A percentile compares a stretch with the other conserved stretches of the same genome.
These are phyloP conservation scores for Gloeopeniophorella convolvens DNA, from an alignment of 768 basidiomycete species.

Conservation along the genomic window DNA sequence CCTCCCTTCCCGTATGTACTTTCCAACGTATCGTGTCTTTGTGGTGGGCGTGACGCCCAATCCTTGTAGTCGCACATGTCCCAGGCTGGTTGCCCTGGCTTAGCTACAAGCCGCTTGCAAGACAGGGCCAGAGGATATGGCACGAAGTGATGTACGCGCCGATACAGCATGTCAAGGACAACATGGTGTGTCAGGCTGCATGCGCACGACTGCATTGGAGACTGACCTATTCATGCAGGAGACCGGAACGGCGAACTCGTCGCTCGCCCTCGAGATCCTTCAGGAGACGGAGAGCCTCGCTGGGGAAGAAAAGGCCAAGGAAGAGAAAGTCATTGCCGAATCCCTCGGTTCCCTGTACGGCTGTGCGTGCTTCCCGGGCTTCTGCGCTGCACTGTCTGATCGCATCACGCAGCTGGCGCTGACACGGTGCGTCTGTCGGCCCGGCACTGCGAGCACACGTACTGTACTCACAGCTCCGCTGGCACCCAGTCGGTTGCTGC, in stretches of 20 bases:
- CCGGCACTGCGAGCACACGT: no score
- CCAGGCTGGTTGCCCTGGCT: conserved; percentile 10
- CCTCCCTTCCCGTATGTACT: background rate
- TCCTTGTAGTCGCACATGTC: background rate
- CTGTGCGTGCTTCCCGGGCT: background rate
- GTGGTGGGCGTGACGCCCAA: no score
- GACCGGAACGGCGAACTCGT: conserved; percentile 7
- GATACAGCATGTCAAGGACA: background rate
- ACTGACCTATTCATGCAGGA: no score
- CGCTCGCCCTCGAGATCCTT: conserved; percentile 4
- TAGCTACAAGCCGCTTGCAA: conserved; percentile 5
- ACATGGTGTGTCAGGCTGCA: background rate
- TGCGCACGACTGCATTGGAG: background rate
- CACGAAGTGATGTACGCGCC: background rate
- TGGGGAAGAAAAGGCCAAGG: background rate
- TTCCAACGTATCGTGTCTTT: no score
- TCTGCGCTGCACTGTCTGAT: no score
- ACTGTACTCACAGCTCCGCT: no score
- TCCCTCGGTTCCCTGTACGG: background rate
- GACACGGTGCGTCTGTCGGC: no score
- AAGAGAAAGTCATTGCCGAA: background rate
- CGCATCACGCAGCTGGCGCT: no score
- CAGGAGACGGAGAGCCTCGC: background rate
- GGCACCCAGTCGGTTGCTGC: background rate
- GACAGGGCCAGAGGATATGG: background rate